Evolutionary conservation across 73 alveolate species (phyloP).

Genomic region (Paramecium pentaurelia): DNA sequence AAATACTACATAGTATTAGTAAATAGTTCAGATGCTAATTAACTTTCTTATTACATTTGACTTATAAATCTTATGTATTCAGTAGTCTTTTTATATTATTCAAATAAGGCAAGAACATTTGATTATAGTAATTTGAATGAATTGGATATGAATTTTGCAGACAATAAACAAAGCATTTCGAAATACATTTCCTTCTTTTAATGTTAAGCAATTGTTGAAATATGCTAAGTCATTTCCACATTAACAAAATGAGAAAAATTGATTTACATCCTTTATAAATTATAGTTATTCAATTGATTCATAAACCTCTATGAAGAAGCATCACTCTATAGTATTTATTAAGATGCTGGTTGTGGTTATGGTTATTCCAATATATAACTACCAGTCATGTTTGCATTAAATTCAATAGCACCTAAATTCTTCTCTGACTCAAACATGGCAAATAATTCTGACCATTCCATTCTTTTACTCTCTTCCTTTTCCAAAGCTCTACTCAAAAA

Average conservation of each 20-base stretch:
- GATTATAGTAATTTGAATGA: not conserved
- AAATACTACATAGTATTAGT: not conserved
- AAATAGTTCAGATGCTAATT: not conserved
- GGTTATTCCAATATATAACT: not conserved
- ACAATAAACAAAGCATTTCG: not conserved
- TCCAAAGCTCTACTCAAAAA: constrained; percentile 21
- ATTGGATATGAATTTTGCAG: not conserved
- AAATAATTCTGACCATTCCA: constrained; percentile 39
- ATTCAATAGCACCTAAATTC: not conserved
- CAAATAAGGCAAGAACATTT: not conserved
- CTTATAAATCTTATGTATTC: not conserved
- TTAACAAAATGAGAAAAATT: not conserved
- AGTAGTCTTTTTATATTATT: not conserved
- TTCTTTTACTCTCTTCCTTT: constrained; percentile 41
- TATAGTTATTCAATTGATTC: not conserved
- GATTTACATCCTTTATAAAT: not conserved
- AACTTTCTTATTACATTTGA: not conserved
- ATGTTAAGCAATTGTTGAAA: not conserved
- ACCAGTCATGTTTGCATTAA: not conserved
- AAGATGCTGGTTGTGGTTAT: not conserved
- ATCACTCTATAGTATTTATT: not conserved
- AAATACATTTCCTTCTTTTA: not conserved
- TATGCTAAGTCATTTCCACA: not conserved
- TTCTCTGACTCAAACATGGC: not conserved
- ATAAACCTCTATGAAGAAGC: not conserved